Percentiles rank a stretch among this genome's conserved stretches.
Evolutionary conservation across 352 stramenopile genomes (phyloP).

Genomic region (Globisporangium uncinulatum): DNA sequence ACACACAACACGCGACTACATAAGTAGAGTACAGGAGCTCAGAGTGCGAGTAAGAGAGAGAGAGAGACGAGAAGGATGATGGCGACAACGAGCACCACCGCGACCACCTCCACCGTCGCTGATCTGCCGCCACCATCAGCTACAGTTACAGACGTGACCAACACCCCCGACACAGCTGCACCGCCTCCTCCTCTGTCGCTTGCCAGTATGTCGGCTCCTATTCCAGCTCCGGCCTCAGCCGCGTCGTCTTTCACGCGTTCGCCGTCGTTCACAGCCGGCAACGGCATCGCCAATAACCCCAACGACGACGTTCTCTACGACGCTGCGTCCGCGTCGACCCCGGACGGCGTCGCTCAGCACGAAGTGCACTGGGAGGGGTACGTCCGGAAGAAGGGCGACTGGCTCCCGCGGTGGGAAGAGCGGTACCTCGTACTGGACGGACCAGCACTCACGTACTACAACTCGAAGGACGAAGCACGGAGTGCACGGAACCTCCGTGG

Average conservation of each 20-base stretch:
- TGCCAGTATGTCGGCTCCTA: background rate
- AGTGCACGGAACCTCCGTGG: slow-evolving; percentile 75
- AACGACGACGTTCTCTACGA: slow-evolving; percentile 24
- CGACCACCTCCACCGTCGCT: too few relatives aligned
- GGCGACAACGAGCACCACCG: too few relatives aligned
- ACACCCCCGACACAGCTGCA: too few relatives aligned
- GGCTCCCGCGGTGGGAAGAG: slow-evolving; percentile 87
- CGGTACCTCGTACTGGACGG: slow-evolving; percentile 85
- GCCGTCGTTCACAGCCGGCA: slow-evolving; percentile 12
- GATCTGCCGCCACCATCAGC: slow-evolving; percentile 2
- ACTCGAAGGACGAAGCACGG: slow-evolving; percentile 81
- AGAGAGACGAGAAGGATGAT: too few relatives aligned
- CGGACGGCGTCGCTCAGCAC: slow-evolving; percentile 32
- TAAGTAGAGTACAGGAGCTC: too few relatives aligned
- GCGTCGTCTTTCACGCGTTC: slow-evolving; percentile 8
- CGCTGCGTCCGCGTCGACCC: slow-evolving; percentile 21
- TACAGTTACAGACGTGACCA: background rate
- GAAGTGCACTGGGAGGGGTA: slow-evolving; percentile 88
- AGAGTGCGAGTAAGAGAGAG: too few relatives aligned
- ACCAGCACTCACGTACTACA: slow-evolving; percentile 82
- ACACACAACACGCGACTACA: too few relatives aligned
- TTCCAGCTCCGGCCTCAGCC: slow-evolving; percentile 3
- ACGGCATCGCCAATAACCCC: background rate
- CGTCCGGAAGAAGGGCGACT: slow-evolving; percentile 86
- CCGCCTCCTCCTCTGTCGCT: background rate